Conservation (phyloP, 495 filamentous ascomycete species). For the Geopyxis carbonaria region DNA sequence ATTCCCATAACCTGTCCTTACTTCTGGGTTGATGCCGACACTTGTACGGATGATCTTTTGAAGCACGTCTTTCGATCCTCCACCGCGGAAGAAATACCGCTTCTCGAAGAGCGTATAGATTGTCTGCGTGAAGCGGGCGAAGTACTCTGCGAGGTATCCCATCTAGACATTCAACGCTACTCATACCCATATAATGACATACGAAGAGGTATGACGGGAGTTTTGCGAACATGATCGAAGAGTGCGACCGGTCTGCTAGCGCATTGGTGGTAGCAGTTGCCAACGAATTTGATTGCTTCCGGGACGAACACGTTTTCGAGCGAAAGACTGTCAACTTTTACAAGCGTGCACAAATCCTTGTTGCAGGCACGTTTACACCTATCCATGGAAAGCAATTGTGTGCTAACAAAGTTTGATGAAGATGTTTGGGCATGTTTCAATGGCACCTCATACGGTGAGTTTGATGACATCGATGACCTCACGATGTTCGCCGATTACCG, state of each 20-base stretch:
- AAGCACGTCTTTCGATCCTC: slow-evolving; percentile 68
- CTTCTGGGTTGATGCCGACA: slow-evolving; percentile 67
- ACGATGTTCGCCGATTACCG: slow-evolving; percentile 99
- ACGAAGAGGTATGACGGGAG: slow-evolving; percentile 60
- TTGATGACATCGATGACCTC: slow-evolving; percentile 79
- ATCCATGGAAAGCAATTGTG: not conserved
- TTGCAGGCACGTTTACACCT: slow-evolving; percentile 49
- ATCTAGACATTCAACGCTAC: slow-evolving; percentile 7
- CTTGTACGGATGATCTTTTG: slow-evolving; percentile 58
- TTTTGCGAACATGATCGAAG: slow-evolving; percentile 55
- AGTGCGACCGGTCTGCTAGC: slow-evolving; percentile 63
- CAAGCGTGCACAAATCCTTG: slow-evolving; percentile 88
- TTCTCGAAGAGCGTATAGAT: slow-evolving; percentile 57
- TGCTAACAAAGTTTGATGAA: not conserved
- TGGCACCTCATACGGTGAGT: slow-evolving; percentile 60
- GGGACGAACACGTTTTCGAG: slow-evolving; percentile 59
- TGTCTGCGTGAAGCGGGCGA: slow-evolving; percentile 75
- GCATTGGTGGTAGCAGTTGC: slow-evolving; percentile 67
- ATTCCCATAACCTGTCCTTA: slow-evolving; percentile 79
- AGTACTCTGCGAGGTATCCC: slow-evolving; percentile 59
- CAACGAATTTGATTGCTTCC: slow-evolving; percentile 67
- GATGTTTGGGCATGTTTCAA: slow-evolving; percentile 93
- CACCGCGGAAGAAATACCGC: slow-evolving; percentile 71
- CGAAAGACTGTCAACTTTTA: slow-evolving; percentile 60
- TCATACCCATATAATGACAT: slow-evolving; percentile 22